Evolutionary conservation across 2,329 filamentous ascomycete species (phyloP), one percentile per base, ranked within the genome.

Genomic region (Neofusicoccum umdonicola): DNA sequence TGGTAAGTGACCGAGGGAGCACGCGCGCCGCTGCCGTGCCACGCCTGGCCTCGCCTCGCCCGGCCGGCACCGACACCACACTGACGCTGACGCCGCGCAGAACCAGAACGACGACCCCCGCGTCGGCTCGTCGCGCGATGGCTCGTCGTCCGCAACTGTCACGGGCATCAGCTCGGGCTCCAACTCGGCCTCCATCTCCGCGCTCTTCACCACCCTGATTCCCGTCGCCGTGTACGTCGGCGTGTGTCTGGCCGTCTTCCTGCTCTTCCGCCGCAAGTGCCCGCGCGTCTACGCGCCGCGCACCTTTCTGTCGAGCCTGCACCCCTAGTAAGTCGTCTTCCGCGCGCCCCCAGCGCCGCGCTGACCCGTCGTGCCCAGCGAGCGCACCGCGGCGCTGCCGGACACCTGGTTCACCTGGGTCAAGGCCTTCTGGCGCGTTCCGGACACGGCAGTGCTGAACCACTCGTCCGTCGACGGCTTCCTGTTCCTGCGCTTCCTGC

Each of bases 401-500:
- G n/a, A 5, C 42, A 57, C 50, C 5, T 57, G 48, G 31, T 68
- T 75, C 66, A 72, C 68, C 60, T 83, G 81, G 80, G 66, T 82
- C 47, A 73, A 76, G 27, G 77, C 82, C 0, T 85, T 86, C 70
- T 78, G 81, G 62, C 78, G 79, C 42, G 76, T 87, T 17, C 82
- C 84, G 3, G 93, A 98, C 74, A 88, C 88, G 44, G 92, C 91
- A 72, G 87, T 93, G 31, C 86, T 98, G 22, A 91, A 96, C 72
- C 92, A 97, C 79, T 91, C 94, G 74, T 96, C 93, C 0, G 85
- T 98, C 67, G 94, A 98, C 75, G 91, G 90, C 31, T 98, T 94
- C 77, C 87, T 98, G 62, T 92, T 96, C 75, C 83, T 98, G 34
- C 92, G 94, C 37, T 97, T 94, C 72, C 80, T 98, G 68, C 91